Evolutionary conservation across 2,329 filamentous ascomycete species (phyloP).

Genomic region (Botrytis aclada): DNA sequence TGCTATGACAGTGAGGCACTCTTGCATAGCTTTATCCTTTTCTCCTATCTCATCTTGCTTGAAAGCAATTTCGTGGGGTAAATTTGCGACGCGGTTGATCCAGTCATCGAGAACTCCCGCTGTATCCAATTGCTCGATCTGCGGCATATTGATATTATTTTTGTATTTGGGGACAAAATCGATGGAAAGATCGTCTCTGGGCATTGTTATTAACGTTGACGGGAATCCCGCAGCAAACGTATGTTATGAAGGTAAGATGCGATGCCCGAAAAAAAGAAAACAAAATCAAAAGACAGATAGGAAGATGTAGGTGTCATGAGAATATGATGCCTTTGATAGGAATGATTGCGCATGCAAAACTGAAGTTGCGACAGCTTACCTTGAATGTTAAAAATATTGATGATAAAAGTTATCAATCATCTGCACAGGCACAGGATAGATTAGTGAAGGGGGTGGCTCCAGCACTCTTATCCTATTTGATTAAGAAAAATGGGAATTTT

Average conservation of each 20-base stretch:
- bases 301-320: background rate
- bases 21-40: conserved; percentile 70
- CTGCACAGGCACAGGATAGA: background rate
- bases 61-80: conserved; percentile 79
- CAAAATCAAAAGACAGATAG: conserved; percentile 4
- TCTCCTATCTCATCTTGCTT: conserved; percentile 79
- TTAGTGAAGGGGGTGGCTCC: conserved; percentile 15
- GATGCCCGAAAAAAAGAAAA: conserved; percentile 11
- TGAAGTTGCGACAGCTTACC: conserved; percentile 16
- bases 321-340: conserved; percentile 10
- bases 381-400: background rate
- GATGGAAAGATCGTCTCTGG: conserved; percentile 70
- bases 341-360: conserved; percentile 12
- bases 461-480: conserved; percentile 8
- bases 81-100: conserved; percentile 70
- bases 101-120: conserved; percentile 76
- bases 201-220: conserved; percentile 60
- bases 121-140: conserved; percentile 58
- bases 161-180: conserved; percentile 53
- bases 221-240: conserved; percentile 19
- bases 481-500: conserved; percentile 17
- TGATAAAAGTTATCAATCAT: conserved; percentile 9
- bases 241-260: background rate
- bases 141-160: conserved; percentile 63
- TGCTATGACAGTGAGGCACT: conserved; percentile 65